Conservation (phyloP, 108 stramenopile species). For the Cyclotella distinguenda region DNA sequence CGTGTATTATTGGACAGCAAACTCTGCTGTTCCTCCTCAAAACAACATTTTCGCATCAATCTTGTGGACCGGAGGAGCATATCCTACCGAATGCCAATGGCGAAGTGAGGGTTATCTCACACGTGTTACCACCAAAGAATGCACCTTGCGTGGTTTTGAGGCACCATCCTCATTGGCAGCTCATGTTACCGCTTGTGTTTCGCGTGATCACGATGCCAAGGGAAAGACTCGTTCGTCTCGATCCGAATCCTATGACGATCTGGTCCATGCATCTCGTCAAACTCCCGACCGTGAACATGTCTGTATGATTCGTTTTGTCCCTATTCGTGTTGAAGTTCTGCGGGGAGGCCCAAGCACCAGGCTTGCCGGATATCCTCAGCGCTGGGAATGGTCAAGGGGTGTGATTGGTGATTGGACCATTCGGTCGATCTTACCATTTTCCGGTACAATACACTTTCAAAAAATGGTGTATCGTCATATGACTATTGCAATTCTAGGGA, state of each 20-base stretch:
- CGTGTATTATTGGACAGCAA: slow-evolving; percentile 18
- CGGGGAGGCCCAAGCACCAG: slow-evolving; percentile 35
- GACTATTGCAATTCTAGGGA: slow-evolving; percentile 28
- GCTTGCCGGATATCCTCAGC: slow-evolving; percentile 18
- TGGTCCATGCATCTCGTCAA: slow-evolving; percentile 4
- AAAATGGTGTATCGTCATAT: not conserved
- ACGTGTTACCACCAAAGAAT: slow-evolving; percentile 16
- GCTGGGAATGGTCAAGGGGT: slow-evolving; percentile 7
- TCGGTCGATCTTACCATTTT: not conserved
- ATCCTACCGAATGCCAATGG: slow-evolving; percentile 33
- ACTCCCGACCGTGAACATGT: not conserved
- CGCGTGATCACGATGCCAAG: not conserved
- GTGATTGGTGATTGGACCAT: not conserved
- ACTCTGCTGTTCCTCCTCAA: not conserved
- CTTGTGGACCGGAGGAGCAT: slow-evolving; percentile 15
- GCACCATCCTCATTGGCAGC: slow-evolving; percentile 9
- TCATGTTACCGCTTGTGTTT: slow-evolving; percentile 6
- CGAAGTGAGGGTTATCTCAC: slow-evolving; percentile 19
- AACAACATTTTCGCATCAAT: slow-evolving; percentile 4
- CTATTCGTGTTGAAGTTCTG: slow-evolving; percentile 29
- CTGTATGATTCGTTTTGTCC: slow-evolving; percentile 29
- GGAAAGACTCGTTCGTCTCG: not conserved
- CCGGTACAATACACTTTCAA: not conserved
- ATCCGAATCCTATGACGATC: slow-evolving; percentile 13
- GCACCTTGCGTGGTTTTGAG: slow-evolving; percentile 1